Conservation (phyloP, 345 rosid species). For the Brassica juncea region DNA sequence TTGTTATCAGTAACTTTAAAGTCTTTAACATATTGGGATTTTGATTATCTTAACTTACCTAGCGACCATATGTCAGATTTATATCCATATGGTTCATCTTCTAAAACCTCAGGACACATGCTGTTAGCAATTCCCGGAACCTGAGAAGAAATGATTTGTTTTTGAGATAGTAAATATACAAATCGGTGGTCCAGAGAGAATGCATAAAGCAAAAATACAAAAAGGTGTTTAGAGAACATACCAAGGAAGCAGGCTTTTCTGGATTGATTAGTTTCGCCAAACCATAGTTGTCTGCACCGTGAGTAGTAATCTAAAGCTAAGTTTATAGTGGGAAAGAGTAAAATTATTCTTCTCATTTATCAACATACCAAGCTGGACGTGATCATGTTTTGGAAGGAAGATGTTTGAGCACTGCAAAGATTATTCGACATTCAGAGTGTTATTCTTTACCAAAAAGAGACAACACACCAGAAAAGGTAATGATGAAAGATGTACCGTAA, state of each 20-base stretch:
- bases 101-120: slow-evolving; percentile 95
- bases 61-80: slow-evolving; percentile 98
- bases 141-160: slow-evolving; percentile 40
- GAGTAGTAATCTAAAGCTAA: slow-evolving; percentile 30
- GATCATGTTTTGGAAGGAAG: slow-evolving; percentile 82
- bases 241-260: slow-evolving; percentile 86
- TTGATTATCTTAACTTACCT: slow-evolving; percentile 56
- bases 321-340: slow-evolving; percentile 27
- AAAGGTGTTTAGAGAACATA: slow-evolving; percentile 35
- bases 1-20: not conserved
- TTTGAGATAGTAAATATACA: not conserved
- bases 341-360: slow-evolving; percentile 17
- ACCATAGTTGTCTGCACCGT: slow-evolving; percentile 82
- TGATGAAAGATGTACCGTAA: slow-evolving; percentile 56
- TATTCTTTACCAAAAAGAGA: slow-evolving; percentile 8
- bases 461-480: slow-evolving; percentile 16
- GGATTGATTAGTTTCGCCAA: slow-evolving; percentile 86
- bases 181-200: slow-evolving; percentile 17
- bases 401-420: slow-evolving; percentile 89
- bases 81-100: slow-evolving; percentile 88
- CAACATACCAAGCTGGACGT: slow-evolving; percentile 79
- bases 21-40: slow-evolving; percentile 6
- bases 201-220: not conserved
- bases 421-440: slow-evolving; percentile 7
- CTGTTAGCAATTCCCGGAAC: slow-evolving; percentile 91